Conservation (phyloP, 2,329 filamentous ascomycete genomes). For the Trichophyton simii region DNA sequence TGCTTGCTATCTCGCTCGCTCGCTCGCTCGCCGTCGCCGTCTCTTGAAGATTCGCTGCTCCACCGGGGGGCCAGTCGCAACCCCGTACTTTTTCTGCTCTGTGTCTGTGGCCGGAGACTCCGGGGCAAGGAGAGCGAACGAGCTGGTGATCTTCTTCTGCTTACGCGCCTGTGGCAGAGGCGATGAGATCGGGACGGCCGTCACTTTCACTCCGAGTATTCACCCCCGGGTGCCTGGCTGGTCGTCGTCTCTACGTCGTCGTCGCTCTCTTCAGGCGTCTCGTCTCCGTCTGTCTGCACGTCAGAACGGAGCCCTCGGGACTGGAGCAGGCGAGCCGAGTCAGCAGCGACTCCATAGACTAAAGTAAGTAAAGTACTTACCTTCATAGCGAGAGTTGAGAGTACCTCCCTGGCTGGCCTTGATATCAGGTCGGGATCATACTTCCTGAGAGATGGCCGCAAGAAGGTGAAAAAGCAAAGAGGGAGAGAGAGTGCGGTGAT, state of each 20-base stretch:
- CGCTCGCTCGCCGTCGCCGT: background rate
- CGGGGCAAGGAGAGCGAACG: background rate
- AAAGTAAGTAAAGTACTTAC: too few relatives aligned
- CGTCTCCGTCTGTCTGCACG: background rate
- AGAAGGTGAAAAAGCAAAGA: background rate
- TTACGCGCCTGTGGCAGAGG: background rate
- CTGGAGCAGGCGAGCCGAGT: background rate
- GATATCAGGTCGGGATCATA: background rate
- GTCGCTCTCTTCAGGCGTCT: too few relatives aligned
- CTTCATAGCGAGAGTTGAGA: background rate
- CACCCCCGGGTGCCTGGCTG: background rate
- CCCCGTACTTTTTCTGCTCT: background rate
- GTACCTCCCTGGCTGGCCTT: background rate
- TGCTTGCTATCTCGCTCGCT: background rate
- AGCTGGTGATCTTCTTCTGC: background rate
- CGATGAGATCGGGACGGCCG: background rate
- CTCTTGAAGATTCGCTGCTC: constrained; percentile 2
- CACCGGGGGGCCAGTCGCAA: background rate
- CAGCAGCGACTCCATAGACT: background rate
- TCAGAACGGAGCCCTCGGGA: background rate
- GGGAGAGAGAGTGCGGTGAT: background rate
- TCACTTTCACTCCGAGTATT: background rate
- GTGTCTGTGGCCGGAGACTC: background rate
- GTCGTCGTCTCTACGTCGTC: too few relatives aligned
- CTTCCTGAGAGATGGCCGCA: background rate